Base-by-base conservation (phyloP, 352 stramenopile species). In the Pythium rishiriense region DNA sequence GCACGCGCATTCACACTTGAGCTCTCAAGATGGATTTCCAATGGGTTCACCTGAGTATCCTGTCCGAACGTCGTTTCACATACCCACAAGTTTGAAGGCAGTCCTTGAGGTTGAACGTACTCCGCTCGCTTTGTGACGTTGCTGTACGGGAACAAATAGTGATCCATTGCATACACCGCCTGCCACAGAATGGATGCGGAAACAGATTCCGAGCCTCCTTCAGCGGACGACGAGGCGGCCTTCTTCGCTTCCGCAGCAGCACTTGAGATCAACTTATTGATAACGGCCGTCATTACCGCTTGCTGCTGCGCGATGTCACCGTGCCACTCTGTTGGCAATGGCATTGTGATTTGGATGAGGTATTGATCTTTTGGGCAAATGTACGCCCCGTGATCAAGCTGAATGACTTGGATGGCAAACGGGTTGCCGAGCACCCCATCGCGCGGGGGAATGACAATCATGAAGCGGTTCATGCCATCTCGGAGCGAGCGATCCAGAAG, bases 381-480 rank as follows among this genome's bases (percentile, higher is more conserved):
- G 48, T 81, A 87, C 6, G 75, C 76, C n/a, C 79, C 72, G 2
- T 58, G 68, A 55, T 96, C 87, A 3, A 92, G 75, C 55, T 94
- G 83, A 19, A 96, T 58, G 35, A 90, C 70, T 42, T 93, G 84
- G 37, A 96, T 68, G 9, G 81, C 82, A 51, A 81, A 82, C 11
- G 72, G 70, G 57, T 93, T 93, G 37, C 74, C 11, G 9, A 90
- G 73, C 26, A 72, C 65, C 3, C 35, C 49, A 49, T 90, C 82
- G 39, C 85, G 56, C 0, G 87, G 87, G 1, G 87, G 83, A 35
- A 94, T 79, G 15, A 91, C 75, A 22, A 94, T 41, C 66, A 94
- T 78, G 15, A 86, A 50, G 11, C 85, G 80, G 12, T 65, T 83
- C 68, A 83, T 78, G 7, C 42, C 51, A 0, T 69, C 42, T 0